Evolutionary conservation across 192 early-diverging fungal genomes (phyloP), one percentile per base, ranked within the genome.

Genomic region (Neocallimastix lanati): DNA sequence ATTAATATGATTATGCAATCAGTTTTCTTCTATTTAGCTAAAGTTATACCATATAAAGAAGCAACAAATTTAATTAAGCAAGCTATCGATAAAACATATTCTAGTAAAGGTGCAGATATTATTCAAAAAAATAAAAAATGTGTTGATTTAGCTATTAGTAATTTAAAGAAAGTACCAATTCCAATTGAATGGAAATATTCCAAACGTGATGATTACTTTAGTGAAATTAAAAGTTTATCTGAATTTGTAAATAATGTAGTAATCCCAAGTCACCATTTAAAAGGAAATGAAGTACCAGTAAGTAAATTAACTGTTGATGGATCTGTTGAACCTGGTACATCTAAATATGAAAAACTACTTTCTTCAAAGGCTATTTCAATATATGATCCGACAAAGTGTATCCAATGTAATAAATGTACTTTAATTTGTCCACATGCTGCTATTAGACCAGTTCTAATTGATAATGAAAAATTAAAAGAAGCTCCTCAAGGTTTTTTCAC

Each of bases 1-100:
- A 85, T 85, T 81, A 88, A 87, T 79, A 77, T 92, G 27, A 85
- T 93, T 29, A 87, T 92, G 29, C 85, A 87, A 77, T 83, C 82
- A 28, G 84, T 88, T 11, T 92, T 90, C 82, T 84, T 88, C 78
- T 81, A 87, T 13, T 81, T 93, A 15, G 83, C 82, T 16, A 76
- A 81, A 35, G 85, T 67, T 9, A 67, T 67, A n/a, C 50, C 50
- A 27, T 67, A 67, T 67, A 67, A 67, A 0, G 50, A 67, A n/a
- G 50, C 50, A 4, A 67, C 50, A 21, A 21, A 25, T n/a, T 67
- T 67, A n/a, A 67, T 67, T n/a, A 67, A 67, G 11, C 21, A 67
- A n/a, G 50, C 50, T 7, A 67, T 67, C n/a, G 50, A 67, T n/a
- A 67, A 67, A n/a, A 67, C 50, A 11, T 67, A 67, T n/a, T 25